phyloP scores from a whole-genome alignment of 73 alveolate genomes.

The Blepharisma japonicum region DNA sequence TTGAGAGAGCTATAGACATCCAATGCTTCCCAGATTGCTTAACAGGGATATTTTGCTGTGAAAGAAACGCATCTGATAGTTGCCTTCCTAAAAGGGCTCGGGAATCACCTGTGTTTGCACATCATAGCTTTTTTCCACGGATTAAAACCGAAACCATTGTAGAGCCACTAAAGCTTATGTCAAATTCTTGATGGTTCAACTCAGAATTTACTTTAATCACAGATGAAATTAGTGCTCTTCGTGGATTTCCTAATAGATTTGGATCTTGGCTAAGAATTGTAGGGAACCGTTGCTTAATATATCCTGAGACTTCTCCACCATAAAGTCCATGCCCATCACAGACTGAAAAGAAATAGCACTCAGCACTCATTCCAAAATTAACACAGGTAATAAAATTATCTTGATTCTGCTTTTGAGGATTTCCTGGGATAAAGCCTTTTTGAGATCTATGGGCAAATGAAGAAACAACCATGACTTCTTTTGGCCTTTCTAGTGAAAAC shows the following conservation, averaged over 20 bases:
- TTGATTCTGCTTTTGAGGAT: constrained; percentile 74
- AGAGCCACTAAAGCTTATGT: constrained; percentile 33
- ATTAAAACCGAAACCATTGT: constrained; percentile 35
- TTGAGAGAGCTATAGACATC: constrained; percentile 42
- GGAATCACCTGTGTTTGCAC: constrained; percentile 58
- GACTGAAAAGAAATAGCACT: constrained; percentile 78
- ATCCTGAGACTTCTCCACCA: constrained; percentile 77
- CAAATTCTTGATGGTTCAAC: constrained; percentile 4
- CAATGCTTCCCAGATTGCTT: constrained; percentile 11
- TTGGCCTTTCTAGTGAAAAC: not conserved
- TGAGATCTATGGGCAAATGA: constrained; percentile 63
- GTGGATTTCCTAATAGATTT: constrained; percentile 42
- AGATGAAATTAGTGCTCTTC: constrained; percentile 12
- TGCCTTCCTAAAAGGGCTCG: constrained; percentile 46
- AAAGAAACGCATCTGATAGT: not conserved
- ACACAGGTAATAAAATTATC: constrained; percentile 82
- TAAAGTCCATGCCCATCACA: constrained; percentile 93
- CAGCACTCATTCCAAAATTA: constrained; percentile 65
- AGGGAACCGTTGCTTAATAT: constrained; percentile 59
- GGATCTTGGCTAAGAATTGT: constrained; percentile 44
- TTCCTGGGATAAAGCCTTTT: constrained; percentile 74
- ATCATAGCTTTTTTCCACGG: constrained; percentile 37
- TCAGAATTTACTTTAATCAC: not conserved
- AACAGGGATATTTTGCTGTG: constrained; percentile 23
- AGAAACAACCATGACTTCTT: constrained; percentile 46